These are phyloP conservation scores for Diaporthe destruens DNA, from an alignment of 2,329 filamentous ascomycete genomes.

Conservation along the genomic window DNA sequence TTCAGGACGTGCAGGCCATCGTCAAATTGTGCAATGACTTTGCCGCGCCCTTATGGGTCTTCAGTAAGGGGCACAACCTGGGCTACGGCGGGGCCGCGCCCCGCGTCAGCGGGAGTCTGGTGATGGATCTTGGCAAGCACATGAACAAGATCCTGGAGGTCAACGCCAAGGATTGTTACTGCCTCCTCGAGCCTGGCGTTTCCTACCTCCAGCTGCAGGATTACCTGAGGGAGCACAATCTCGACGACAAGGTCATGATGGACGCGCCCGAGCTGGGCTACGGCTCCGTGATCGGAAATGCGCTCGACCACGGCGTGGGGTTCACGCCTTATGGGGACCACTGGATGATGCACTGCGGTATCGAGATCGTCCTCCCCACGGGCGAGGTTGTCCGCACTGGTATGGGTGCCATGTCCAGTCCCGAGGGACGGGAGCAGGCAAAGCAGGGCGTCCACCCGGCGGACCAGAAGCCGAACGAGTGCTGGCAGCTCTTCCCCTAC, in stretches of 20 bases:
- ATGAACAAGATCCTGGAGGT: slow-evolving; percentile 67
- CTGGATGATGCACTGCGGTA: slow-evolving; percentile 55
- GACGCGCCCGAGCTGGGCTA: slow-evolving; percentile 58
- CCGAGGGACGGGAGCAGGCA: slow-evolving; percentile 47
- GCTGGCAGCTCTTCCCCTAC: slow-evolving; percentile 55
- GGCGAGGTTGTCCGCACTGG: slow-evolving; percentile 61
- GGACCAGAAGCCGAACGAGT: slow-evolving; percentile 46
- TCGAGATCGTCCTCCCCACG: slow-evolving; percentile 60
- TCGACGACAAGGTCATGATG: slow-evolving; percentile 57
- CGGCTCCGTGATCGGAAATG: slow-evolving; percentile 60
- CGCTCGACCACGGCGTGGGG: slow-evolving; percentile 59
- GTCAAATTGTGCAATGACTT: slow-evolving; percentile 60
- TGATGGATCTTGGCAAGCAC: slow-evolving; percentile 63
- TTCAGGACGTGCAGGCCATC: slow-evolving; percentile 60
- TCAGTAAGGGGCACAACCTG: slow-evolving; percentile 62
- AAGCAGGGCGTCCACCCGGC: slow-evolving; percentile 52
- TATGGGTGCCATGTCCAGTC: slow-evolving; percentile 59
- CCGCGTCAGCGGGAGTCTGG: slow-evolving; percentile 63
- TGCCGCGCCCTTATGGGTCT: slow-evolving; percentile 61
- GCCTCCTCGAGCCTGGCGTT: slow-evolving; percentile 68
- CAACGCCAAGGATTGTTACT: slow-evolving; percentile 61
- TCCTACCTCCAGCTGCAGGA: slow-evolving; percentile 65
- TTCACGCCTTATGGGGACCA: slow-evolving; percentile 60
- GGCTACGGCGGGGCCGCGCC: slow-evolving; percentile 69
- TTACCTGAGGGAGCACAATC: slow-evolving; percentile 57